A percentile compares a stretch with the other conserved stretches of the same genome.
Conservation (phyloP, 768 basidiomycete species). For the Suillus spraguei region DNA sequence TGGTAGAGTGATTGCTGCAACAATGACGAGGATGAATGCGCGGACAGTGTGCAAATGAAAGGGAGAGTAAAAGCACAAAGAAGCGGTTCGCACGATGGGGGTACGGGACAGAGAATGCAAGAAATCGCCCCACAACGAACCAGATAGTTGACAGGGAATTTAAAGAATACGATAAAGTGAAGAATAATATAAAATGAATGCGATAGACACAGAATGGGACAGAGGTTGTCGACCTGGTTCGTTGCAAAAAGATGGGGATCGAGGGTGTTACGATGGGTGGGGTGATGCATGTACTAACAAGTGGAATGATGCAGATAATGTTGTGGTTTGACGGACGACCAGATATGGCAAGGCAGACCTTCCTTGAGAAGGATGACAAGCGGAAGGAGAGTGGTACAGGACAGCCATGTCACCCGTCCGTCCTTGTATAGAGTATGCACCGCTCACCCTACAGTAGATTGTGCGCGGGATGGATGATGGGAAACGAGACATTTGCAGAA, state of each 20-base stretch:
- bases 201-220: slow-evolving; percentile 41
- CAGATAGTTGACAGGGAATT: slow-evolving; percentile 37
- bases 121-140: slow-evolving; percentile 35
- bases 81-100: slow-evolving; percentile 16
- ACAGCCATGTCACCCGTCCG: slow-evolving; percentile 7
- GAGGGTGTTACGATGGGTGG: slow-evolving; percentile 48
- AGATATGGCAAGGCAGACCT: slow-evolving; percentile 21
- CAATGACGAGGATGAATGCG: slow-evolving; percentile 41
- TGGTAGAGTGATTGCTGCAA: slow-evolving; percentile 46
- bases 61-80: slow-evolving; percentile 23
- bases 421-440: slow-evolving; percentile 23
- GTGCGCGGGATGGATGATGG: slow-evolving; percentile 46
- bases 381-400: slow-evolving; percentile 8
- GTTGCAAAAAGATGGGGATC: slow-evolving; percentile 44
- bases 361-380: slow-evolving; percentile 17
- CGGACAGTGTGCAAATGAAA: slow-evolving; percentile 32
- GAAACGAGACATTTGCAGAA: slow-evolving; percentile 61
- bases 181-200: slow-evolving; percentile 80
- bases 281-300: slow-evolving; percentile 60
- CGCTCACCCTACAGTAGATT: slow-evolving; percentile 36
- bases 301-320: slow-evolving; percentile 43
- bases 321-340: slow-evolving; percentile 28
- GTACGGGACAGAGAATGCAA: slow-evolving; percentile 24
- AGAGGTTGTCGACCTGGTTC: slow-evolving; percentile 57
- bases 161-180: slow-evolving; percentile 71